Percentiles rank a stretch among this genome's conserved stretches.
Evolutionary conservation across 352 stramenopile species (phyloP).

Genomic region (Globisporangium cystogenes): DNA sequence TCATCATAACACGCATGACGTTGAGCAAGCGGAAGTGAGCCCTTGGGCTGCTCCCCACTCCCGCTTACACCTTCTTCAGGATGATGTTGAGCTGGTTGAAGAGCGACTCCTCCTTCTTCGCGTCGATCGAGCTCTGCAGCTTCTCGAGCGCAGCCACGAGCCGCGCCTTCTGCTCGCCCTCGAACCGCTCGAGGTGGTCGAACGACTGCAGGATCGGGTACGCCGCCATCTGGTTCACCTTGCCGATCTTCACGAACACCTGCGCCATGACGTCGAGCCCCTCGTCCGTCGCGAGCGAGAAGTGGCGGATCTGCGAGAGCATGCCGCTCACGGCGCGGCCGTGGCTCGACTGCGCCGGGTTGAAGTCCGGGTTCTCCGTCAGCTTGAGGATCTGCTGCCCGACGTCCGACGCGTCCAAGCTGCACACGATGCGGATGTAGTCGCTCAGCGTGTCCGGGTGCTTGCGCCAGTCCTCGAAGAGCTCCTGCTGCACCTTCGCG

Average conservation of each 20-base stretch:
- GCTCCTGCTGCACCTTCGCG: slow-evolving; percentile 53
- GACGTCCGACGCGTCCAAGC: slow-evolving; percentile 55
- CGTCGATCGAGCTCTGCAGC: slow-evolving; percentile 60
- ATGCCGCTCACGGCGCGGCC: slow-evolving; percentile 55
- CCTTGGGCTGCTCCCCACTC: no score
- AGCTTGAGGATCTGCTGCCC: slow-evolving; percentile 68
- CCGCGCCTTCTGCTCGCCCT: slow-evolving; percentile 50
- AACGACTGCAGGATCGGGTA: slow-evolving; percentile 81
- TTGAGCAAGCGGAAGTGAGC: no score
- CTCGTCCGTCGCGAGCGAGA: slow-evolving; percentile 69
- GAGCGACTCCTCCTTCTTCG: slow-evolving; percentile 54
- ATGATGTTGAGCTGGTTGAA: slow-evolving; percentile 85
- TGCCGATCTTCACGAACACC: slow-evolving; percentile 73
- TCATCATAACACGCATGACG: no score
- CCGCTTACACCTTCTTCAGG: slow-evolving; percentile 73
- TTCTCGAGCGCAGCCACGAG: slow-evolving; percentile 45
- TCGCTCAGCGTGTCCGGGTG: slow-evolving; percentile 72
- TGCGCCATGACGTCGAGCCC: slow-evolving; percentile 66
- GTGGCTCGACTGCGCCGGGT: slow-evolving; percentile 69
- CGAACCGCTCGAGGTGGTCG: slow-evolving; percentile 70
- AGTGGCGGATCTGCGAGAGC: slow-evolving; percentile 70
- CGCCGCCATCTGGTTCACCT: slow-evolving; percentile 83
- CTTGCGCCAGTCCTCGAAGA: slow-evolving; percentile 67
- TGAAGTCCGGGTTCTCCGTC: slow-evolving; percentile 64
- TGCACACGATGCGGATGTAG: slow-evolving; percentile 75